Evolutionary conservation across 192 early-diverging fungal species (phyloP).

Genomic region (Mortierella alpina): DNA sequence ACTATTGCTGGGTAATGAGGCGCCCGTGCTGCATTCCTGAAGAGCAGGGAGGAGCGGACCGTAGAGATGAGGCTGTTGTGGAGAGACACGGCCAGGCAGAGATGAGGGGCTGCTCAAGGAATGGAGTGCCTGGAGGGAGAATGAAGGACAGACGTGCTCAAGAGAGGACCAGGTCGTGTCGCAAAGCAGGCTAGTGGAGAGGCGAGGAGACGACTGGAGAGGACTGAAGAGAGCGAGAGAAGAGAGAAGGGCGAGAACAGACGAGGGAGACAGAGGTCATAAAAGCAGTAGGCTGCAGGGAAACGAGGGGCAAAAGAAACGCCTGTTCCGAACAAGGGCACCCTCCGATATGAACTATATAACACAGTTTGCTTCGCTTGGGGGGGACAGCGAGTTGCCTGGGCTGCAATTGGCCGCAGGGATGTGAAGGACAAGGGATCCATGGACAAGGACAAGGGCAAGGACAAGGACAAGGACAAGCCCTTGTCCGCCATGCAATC

Average conservation of each 20-base stretch:
- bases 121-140: neutral
- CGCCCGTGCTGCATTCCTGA: constrained; percentile 34
- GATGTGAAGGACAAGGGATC: no score
- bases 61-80: no score
- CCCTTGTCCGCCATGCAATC: neutral
- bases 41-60: neutral
- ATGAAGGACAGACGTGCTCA: neutral
- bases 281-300: neutral
- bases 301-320: neutral
- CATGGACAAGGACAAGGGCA: neutral
- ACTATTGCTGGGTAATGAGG: constrained; percentile 19
- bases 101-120: neutral
- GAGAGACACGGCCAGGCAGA: no score
- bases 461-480: no score
- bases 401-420: no score
- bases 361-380: no score
- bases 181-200: neutral
- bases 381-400: no score
- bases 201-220: neutral
- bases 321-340: no score
- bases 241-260: constrained; percentile 1
- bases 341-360: no score
- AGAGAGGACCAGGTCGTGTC: neutral
- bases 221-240: neutral
- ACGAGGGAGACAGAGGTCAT: neutral